Base-by-base conservation (phyloP, 1,284 basidiomycete species). In the Moesziomyces aphidis region DNA sequence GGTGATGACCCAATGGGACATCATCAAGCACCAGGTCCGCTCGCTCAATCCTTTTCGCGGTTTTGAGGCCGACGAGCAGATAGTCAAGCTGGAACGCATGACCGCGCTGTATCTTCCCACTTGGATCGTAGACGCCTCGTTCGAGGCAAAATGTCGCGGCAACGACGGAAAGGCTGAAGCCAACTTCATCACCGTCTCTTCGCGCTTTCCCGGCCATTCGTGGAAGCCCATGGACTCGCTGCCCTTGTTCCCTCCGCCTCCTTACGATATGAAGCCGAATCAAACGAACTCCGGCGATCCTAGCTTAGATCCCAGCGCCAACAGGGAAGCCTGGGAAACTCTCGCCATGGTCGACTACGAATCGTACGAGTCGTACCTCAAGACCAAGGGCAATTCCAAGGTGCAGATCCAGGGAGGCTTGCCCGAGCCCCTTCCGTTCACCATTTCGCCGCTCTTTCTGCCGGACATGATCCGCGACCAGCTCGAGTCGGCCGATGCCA, bases 141-240 rank as follows among this genome's bases (percentile, higher is more conserved):
- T 75, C 54, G 63, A 71, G 50, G 50, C 71, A 54, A 75, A 67
- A 50, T 75, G 73, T 44, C 49, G 68, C 13, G 73, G 73, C 21
- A 67, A 75, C 57, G 62, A 75, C 15, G 73, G 73, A 3, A 51
- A 64, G 10, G 73, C 68, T 0, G 73, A 75, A 34, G 60, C 64
- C 26, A 71, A 56, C 49, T 62, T 71, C 36, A 55, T 75, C 58
- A 49, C 53, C 1, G 64, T 58, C 1, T 45, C 48, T 6, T 64
- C 60, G 3, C 39, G 73, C 9, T 67, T 75, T 24, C 73, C 73
- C 1, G 73, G 73, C 2, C 67, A 75, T 23, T 61, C 73, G 3
- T 75, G 73, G 73, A 72, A 72, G 45, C 73, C 73, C 3, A 75
- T 75, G 73, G 68, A 71, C 24, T 55, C 64, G 1, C 26, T 71